Conservation (phyloP, 2,329 filamentous ascomycete species). For the Apiospora saccharicola region DNA sequence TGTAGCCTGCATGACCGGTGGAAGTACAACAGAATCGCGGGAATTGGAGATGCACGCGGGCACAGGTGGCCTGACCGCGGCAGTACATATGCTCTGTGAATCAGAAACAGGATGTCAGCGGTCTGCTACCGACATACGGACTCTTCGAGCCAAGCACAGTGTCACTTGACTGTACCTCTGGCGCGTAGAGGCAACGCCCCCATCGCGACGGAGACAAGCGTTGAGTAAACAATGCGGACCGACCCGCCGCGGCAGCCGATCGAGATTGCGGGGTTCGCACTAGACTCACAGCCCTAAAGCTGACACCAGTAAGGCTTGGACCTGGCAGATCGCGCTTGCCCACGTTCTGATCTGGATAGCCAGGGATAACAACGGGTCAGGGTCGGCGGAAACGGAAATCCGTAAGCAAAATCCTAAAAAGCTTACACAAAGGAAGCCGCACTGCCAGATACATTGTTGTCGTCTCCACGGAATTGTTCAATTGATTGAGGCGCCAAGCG, state of each 20-base stretch:
- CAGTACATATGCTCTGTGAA: background rate
- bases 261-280: background rate
- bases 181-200: slow-evolving; percentile 7
- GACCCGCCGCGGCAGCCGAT: slow-evolving; percentile 9
- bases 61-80: background rate
- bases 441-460: too few relatives aligned
- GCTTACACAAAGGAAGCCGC: too few relatives aligned
- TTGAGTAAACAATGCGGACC: background rate
- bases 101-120: background rate
- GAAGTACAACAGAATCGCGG: too few relatives aligned
- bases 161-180: background rate
- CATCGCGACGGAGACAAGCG: slow-evolving; percentile 11
- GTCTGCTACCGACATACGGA: background rate
- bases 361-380: background rate
- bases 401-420: too few relatives aligned
- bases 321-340: background rate
- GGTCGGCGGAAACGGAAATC: too few relatives aligned
- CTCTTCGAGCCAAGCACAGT: background rate
- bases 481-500: too few relatives aligned
- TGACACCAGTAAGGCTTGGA: background rate
- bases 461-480: too few relatives aligned
- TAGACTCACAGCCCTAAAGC: slow-evolving; percentile 5
- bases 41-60: background rate
- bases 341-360: background rate
- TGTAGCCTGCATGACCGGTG: background rate